Evolutionary conservation across 495 filamentous ascomycete species (phyloP).

Genomic region (Podospora conica): DNA sequence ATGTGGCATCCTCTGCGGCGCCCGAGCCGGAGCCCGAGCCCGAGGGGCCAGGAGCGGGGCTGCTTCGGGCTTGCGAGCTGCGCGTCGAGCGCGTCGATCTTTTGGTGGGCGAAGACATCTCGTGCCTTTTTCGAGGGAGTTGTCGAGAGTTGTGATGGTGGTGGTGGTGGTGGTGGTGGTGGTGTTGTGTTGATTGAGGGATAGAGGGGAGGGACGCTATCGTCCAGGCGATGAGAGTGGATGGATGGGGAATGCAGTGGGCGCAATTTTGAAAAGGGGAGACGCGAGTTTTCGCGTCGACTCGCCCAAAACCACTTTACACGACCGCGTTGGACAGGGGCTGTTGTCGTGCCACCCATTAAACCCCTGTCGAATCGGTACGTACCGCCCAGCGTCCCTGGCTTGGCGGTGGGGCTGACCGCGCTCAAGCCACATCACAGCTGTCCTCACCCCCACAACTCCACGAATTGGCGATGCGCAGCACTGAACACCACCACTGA

Average conservation of each 20-base stretch:
- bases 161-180: background rate
- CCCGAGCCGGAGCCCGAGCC: too few relatives aligned
- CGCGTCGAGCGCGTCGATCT: constrained; percentile 48
- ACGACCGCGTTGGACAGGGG: constrained; percentile 18
- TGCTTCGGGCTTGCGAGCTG: constrained; percentile 47
- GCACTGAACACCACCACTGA: background rate
- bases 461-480: constrained; percentile 2
- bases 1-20: constrained; percentile 39
- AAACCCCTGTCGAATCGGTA: constrained; percentile 21
- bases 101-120: constrained; percentile 56
- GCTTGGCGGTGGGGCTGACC: constrained; percentile 16
- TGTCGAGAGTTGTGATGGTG: background rate
- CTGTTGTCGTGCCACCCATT: constrained; percentile 15
- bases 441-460: constrained; percentile 23
- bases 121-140: background rate
- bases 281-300: constrained; percentile 20
- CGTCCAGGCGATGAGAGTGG: background rate
- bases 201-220: background rate
- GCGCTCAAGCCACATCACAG: constrained; percentile 27
- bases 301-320: constrained; percentile 22
- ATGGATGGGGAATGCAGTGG: constrained; percentile 5
- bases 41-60: constrained; percentile 41
- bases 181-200: background rate
- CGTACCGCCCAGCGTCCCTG: constrained; percentile 10
- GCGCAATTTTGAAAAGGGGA: constrained; percentile 21